These are phyloP conservation scores for Medicago arabica DNA, from an alignment of 306 rosid species.

Conservation along the genomic window DNA sequence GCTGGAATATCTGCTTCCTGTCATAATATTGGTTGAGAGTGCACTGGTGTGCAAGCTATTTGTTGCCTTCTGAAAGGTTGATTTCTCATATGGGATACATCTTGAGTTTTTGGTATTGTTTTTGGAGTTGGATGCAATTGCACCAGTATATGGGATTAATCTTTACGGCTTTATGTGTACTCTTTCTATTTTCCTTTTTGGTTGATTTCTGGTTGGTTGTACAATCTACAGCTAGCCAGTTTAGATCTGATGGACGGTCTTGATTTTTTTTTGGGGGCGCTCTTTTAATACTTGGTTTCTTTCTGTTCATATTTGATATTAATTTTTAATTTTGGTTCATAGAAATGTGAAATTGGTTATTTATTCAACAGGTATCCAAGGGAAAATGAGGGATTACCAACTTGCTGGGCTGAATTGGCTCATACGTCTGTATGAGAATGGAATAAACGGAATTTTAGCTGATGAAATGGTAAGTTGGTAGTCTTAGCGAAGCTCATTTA, in stretches of 20 bases:
- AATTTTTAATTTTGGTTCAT: not conserved
- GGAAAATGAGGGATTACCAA: slow-evolving; percentile 99
- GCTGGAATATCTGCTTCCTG: not conserved
- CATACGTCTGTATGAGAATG: slow-evolving; percentile 91
- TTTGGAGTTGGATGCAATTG: not conserved
- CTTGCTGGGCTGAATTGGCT: slow-evolving; percentile 99
- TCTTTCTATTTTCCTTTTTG: no score
- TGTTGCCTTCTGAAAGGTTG: not conserved
- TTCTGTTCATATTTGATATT: slow-evolving; percentile 17
- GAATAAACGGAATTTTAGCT: slow-evolving; percentile 97
- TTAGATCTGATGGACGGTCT: not conserved
- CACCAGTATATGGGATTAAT: not conserved
- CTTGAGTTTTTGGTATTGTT: not conserved
- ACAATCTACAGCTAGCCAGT: no score
- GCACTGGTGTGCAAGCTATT: not conserved
- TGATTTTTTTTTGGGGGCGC: not conserved
- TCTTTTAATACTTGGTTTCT: slow-evolving; percentile 4
- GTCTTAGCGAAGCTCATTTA: slow-evolving; percentile 1
- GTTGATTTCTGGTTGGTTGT: no score
- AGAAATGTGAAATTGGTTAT: slow-evolving; percentile 33
- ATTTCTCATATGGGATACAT: not conserved
- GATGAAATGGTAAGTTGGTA: slow-evolving; percentile 85
- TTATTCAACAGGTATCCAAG: slow-evolving; percentile 79
- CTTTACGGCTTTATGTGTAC: no score
- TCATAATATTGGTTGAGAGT: slow-evolving; percentile 31